These are phyloP conservation scores for Basidioascus undulatus DNA, from an alignment of 768 basidiomycete species.

Conservation along the genomic window DNA sequence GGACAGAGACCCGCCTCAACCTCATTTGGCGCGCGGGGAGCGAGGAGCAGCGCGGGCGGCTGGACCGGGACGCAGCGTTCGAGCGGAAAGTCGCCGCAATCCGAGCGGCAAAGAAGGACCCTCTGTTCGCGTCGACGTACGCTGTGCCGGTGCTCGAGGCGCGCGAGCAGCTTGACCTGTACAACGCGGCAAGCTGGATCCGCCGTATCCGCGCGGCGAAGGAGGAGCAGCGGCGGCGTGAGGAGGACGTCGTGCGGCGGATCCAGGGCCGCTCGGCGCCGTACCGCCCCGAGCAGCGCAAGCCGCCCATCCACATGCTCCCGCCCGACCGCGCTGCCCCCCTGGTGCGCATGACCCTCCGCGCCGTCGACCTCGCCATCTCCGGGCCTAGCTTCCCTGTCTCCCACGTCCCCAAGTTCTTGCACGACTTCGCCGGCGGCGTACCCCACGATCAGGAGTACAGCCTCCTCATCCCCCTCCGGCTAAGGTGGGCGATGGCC, in stretches of 20 bases:
- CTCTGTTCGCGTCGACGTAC: too few species aligned
- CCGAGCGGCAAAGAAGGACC: slow-evolving; percentile 22
- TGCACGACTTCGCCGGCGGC: slow-evolving; percentile 39
- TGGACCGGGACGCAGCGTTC: slow-evolving; percentile 60
- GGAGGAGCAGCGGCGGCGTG: slow-evolving; percentile 25
- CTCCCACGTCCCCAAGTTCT: slow-evolving; percentile 32
- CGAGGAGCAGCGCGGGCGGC: slow-evolving; percentile 41
- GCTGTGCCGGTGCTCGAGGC: too few species aligned
- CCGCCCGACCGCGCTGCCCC: slow-evolving; percentile 27
- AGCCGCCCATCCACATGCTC: slow-evolving; percentile 19
- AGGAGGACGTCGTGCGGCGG: slow-evolving; percentile 28
- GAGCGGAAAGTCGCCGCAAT: slow-evolving; percentile 51
- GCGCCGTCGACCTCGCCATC: slow-evolving; percentile 33
- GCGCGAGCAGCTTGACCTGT: slow-evolving; percentile 35
- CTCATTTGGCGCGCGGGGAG: slow-evolving; percentile 48
- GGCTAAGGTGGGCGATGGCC: slow-evolving; percentile 41
- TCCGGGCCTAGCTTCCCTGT: slow-evolving; percentile 32
- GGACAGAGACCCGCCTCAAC: slow-evolving; percentile 45
- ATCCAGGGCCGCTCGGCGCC: slow-evolving; percentile 15
- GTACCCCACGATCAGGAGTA: slow-evolving; percentile 46
- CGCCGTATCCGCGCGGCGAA: slow-evolving; percentile 28
- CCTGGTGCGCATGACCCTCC: slow-evolving; percentile 40
- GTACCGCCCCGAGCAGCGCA: background rate
- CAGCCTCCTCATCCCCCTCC: slow-evolving; percentile 58
- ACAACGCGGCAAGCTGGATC: slow-evolving; percentile 52